Percentiles rank a stretch among this genome's conserved stretches.
Conservation (phyloP, 495 filamentous ascomycete genomes). For the Hypoxylon fragiforme region DNA sequence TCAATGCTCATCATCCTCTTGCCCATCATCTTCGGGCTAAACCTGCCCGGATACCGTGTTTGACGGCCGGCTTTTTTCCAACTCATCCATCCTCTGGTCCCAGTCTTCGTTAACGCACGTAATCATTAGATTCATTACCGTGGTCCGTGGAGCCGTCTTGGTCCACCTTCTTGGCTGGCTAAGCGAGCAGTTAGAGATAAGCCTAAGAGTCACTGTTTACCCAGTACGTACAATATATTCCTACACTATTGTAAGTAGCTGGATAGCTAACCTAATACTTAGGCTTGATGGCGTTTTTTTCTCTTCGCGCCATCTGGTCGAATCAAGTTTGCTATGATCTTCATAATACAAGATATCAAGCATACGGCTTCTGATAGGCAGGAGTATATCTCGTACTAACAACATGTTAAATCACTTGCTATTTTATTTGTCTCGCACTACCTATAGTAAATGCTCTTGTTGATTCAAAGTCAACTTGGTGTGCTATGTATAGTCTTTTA, state of each 20-base stretch:
- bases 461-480: conserved; percentile 14
- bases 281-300: not conserved
- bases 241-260: too few relatives aligned
- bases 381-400: not conserved
- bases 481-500: conserved; percentile 13
- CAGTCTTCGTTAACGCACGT: too few relatives aligned
- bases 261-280: too few relatives aligned
- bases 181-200: conserved; percentile 11
- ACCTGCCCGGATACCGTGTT: conserved; percentile 1
- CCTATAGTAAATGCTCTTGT: conserved; percentile 14
- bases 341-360: not conserved
- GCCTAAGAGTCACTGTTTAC: too few relatives aligned
- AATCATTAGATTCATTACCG: too few relatives aligned
- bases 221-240: too few relatives aligned
- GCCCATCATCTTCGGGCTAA: conserved; percentile 8
- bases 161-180: not conserved
- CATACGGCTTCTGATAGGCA: not conserved
- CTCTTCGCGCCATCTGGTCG: not conserved
- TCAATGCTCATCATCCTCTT: conserved; percentile 14
- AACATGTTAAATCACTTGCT: conserved; percentile 22
- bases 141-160: too few relatives aligned
- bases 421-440: conserved; percentile 15
- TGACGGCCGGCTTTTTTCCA: conserved; percentile 5
- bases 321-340: conserved; percentile 6
- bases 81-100: too few relatives aligned